Base-by-base conservation (phyloP, 2,329 filamentous ascomycete species). In the Verticillium nubilum region DNA sequence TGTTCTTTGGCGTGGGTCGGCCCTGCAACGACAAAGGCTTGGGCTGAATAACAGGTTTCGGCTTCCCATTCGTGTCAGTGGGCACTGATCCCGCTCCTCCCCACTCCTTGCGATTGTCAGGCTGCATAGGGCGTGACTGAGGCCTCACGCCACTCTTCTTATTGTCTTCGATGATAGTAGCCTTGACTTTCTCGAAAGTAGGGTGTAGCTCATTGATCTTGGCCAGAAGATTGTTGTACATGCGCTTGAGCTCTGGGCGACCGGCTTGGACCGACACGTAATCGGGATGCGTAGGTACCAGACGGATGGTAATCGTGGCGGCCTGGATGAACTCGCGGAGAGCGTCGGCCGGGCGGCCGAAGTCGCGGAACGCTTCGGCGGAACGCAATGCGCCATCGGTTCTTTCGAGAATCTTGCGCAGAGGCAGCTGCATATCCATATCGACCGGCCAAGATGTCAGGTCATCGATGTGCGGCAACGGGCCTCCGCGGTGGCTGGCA, bases 271-370 rank as follows among this genome's bases (percentile, higher is more conserved):
- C 77, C 57, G 82, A 79, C 28, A 85, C 83, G 71, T 86, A 96
- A 62, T 94, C 90, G 59, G 83, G 85, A 70, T 96, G 92, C 35
- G 80, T 81, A 2, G 91, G 90, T 27, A 98, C 87, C 50, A 87
- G 78, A 59, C 94, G 87, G 56, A 92, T 81, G 15, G 90, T 84
- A 59, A 97, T 89, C 60, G 92, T 87, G 61, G 84, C 92, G 12
- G 93, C 91, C 63, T 88, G 85, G 60, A 98, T 82, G 69, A 94
- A 98, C 62, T 96, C 90, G 64, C 89, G 85, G 59, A 96, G 88
- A 3, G 93, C 93, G 37, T 86, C 73, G 69, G 95, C 92, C 4
- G 87, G 85, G 35, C 86, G 80, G 27, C 84, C 78, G 73, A 90
- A 88, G 62, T 84, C 83, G 60, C 86, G 79, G 59, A 81, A 78